Conservation (phyloP, 2,329 filamentous ascomycete species). For the Colletotrichum trifolii region DNA sequence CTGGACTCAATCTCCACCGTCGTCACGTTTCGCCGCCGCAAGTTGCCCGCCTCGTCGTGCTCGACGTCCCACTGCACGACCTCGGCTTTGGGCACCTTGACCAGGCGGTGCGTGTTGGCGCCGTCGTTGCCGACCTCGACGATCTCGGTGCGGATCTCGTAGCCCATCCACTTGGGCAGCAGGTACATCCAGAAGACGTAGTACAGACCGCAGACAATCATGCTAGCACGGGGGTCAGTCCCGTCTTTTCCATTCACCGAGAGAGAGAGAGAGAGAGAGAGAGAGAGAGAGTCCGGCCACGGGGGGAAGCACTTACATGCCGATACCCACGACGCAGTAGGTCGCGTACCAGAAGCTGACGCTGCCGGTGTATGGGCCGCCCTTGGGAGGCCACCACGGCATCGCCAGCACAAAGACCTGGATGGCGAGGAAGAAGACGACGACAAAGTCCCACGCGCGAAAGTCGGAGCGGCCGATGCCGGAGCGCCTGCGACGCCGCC, state of each 20-base stretch:
- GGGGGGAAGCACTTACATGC: constrained; percentile 62
- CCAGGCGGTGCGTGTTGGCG: constrained; percentile 57
- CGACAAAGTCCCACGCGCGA: constrained; percentile 65
- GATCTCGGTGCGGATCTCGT: constrained; percentile 66
- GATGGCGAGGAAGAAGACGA: constrained; percentile 69
- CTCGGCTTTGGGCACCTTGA: constrained; percentile 63
- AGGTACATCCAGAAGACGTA: constrained; percentile 69
- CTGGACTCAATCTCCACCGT: constrained; percentile 19
- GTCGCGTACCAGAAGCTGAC: constrained; percentile 82
- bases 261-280: no score
- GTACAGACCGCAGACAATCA: constrained; percentile 65
- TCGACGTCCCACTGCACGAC: constrained; percentile 67
- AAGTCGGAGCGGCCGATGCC: constrained; percentile 63
- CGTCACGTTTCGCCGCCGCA: constrained; percentile 37
- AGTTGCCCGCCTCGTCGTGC: constrained; percentile 62
- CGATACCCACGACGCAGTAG: constrained; percentile 73
- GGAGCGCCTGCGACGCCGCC: constrained; percentile 62
- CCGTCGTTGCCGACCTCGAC: constrained; percentile 57
- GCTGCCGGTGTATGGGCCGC: constrained; percentile 68
- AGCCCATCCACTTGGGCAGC: constrained; percentile 63
- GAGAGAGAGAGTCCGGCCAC: no score
- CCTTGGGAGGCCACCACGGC: constrained; percentile 77
- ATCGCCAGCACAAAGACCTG: constrained; percentile 73
- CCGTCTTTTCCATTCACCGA: no score
- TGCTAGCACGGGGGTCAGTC: constrained; percentile 45